A percentile compares a stretch with the other conserved stretches of the same genome.
Evolutionary conservation across 805 yeast species (phyloP).

Genomic region (Candida cerambycidarum): DNA sequence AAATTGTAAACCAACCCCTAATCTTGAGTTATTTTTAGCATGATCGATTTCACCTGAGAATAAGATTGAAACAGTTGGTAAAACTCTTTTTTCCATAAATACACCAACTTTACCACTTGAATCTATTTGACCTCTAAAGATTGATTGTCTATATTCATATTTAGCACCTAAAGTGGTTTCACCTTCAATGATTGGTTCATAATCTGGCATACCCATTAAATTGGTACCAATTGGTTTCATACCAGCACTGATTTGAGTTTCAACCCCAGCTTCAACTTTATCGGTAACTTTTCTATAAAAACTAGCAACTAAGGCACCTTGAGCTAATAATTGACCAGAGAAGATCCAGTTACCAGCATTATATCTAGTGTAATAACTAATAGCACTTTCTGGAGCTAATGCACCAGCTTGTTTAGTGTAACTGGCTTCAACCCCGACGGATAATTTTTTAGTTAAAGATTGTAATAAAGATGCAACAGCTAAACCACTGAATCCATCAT

Average conservation of each 20-base stretch:
- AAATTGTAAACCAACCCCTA: constrained; percentile 93
- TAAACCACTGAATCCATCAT: constrained; percentile 79
- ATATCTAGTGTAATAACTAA: constrained; percentile 87
- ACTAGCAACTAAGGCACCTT: constrained; percentile 84
- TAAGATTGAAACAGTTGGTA: constrained; percentile 85
- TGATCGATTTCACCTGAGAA: constrained; percentile 95
- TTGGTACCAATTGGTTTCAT: constrained; percentile 73
- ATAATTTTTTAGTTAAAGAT: constrained; percentile 76
- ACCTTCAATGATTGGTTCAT: constrained; percentile 86
- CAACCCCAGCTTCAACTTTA: constrained; percentile 92
- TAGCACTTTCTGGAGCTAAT: constrained; percentile 85
- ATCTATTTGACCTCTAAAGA: constrained; percentile 93
- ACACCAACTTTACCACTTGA: constrained; percentile 87
- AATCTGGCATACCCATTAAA: constrained; percentile 76
- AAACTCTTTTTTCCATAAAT: constrained; percentile 87
- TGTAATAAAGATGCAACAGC: constrained; percentile 90
- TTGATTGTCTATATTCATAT: constrained; percentile 95
- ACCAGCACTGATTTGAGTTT: constrained; percentile 77
- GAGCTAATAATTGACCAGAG: constrained; percentile 89
- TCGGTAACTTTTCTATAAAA: constrained; percentile 94
- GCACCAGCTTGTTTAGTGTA: constrained; percentile 71
- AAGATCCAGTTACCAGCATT: constrained; percentile 89
- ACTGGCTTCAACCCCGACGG: constrained; percentile 90
- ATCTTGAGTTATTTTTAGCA: constrained; percentile 60
- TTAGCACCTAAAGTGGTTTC: constrained; percentile 93